Conservation (phyloP, 1,284 basidiomycete genomes). For the Marasmius tenuissimus region DNA sequence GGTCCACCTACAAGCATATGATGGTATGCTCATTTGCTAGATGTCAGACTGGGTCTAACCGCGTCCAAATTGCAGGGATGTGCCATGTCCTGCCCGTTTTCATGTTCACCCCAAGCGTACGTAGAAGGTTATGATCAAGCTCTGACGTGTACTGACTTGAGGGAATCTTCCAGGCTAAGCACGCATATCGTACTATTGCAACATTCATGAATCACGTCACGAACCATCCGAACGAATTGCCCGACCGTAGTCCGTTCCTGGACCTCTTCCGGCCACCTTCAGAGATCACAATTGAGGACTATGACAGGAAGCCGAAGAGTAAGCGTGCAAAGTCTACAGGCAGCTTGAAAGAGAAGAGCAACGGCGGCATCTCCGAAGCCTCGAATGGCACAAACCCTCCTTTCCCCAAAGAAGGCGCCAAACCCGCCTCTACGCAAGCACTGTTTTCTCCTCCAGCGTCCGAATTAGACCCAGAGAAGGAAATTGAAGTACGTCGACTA, state of each 20-base stretch:
- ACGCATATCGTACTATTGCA: conserved; percentile 57
- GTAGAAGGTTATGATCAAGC: conserved; percentile 15
- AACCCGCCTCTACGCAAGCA: neutral
- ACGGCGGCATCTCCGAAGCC: neutral
- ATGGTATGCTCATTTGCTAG: conserved; percentile 37
- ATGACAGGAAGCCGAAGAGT: conserved; percentile 9
- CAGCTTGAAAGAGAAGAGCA: neutral
- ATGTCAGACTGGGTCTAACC: neutral
- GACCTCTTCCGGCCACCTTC: conserved; percentile 35
- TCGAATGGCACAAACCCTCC: neutral
- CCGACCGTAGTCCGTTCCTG: conserved; percentile 46
- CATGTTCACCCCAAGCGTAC: conserved; percentile 62
- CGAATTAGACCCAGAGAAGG: neutral
- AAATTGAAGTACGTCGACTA: neutral
- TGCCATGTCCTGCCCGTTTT: conserved; percentile 73
- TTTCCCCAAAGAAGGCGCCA: conserved; percentile 11
- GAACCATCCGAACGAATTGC: conserved; percentile 21
- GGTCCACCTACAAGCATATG: conserved; percentile 76
- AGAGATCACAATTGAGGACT: conserved; percentile 18
- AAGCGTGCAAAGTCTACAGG: neutral
- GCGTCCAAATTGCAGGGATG: conserved; percentile 41
- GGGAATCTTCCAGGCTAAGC: conserved; percentile 42
- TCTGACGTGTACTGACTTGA: neutral
- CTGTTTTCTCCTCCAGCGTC: too few species aligned
- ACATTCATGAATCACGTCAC: conserved; percentile 58